Conservation (phyloP, 192 early-diverging fungal species). For the Linnemannia hyalina region DNA sequence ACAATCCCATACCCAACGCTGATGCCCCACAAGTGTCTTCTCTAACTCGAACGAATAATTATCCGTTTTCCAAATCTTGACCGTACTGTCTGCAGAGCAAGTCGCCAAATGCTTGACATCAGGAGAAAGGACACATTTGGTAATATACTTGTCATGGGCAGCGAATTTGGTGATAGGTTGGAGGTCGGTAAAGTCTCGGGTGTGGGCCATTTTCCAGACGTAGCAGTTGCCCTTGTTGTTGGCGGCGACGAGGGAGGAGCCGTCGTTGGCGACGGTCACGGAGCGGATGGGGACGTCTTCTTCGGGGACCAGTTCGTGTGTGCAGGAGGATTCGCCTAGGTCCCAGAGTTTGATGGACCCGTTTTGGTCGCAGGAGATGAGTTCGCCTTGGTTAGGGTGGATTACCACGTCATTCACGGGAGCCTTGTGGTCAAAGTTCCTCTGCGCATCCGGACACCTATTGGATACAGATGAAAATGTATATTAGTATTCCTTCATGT, state of each 20-base stretch:
- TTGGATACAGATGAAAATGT: background rate
- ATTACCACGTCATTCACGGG: constrained; percentile 75
- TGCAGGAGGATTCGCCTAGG: constrained; percentile 70
- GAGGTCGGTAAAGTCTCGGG: constrained; percentile 66
- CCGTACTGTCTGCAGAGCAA: constrained; percentile 89
- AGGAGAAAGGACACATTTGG: constrained; percentile 84
- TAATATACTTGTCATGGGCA: constrained; percentile 88
- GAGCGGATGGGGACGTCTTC: constrained; percentile 86
- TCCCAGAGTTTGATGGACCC: constrained; percentile 82
- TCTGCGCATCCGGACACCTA: constrained; percentile 65
- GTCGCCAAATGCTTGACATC: constrained; percentile 87
- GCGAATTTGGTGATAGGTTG: constrained; percentile 77
- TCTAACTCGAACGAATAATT: constrained; percentile 75
- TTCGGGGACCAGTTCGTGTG: constrained; percentile 76
- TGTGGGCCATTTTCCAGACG: constrained; percentile 80
- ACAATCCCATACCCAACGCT: constrained; percentile 94
- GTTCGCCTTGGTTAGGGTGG: constrained; percentile 84
- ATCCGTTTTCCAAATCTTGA: constrained; percentile 85
- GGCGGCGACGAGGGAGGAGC: constrained; percentile 82
- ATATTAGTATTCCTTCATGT: background rate
- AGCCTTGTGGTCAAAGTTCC: constrained; percentile 71
- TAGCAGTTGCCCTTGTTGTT: constrained; percentile 87
- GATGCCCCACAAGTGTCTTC: constrained; percentile 85
- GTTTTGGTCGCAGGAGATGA: constrained; percentile 87
- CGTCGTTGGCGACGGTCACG: constrained; percentile 86